These are phyloP conservation scores for Amanita exitialis DNA, from an alignment of 768 basidiomycete genomes.

Conservation along the genomic window DNA sequence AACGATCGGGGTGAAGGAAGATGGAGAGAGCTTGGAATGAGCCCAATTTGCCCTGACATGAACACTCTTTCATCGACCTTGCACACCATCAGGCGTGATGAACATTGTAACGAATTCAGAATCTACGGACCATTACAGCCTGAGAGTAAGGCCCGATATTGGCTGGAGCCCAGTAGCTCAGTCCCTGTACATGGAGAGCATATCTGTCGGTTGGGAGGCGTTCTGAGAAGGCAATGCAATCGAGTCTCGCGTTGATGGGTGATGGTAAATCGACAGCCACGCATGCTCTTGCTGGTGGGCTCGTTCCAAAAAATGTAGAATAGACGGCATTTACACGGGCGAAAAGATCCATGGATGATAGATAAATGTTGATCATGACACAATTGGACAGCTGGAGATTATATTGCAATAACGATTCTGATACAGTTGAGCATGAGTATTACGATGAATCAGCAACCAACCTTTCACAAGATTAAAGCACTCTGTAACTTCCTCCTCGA, in stretches of 20 bases:
- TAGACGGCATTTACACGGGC: constrained; percentile 70
- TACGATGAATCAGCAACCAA: neutral
- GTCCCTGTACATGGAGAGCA: constrained; percentile 86
- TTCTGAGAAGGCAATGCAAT: constrained; percentile 68
- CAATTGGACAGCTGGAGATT: constrained; percentile 47
- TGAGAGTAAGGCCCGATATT: constrained; percentile 99
- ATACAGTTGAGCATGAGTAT: neutral
- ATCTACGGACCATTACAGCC: constrained; percentile 61
- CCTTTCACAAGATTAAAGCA: constrained; percentile 64
- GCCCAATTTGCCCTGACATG: constrained; percentile 91
- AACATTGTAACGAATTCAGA: neutral
- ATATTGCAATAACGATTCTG: constrained; percentile 44
- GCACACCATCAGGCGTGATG: neutral
- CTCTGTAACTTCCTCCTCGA: constrained; percentile 62
- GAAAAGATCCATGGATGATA: constrained; percentile 80
- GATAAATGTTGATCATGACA: constrained; percentile 70
- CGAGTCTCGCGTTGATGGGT: constrained; percentile 52
- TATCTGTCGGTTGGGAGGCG: constrained; percentile 34
- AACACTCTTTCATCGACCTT: constrained; percentile 74
- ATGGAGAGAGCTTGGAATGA: constrained; percentile 64
- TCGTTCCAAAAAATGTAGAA: constrained; percentile 73
- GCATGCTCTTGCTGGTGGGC: constrained; percentile 93
- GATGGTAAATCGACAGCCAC: constrained; percentile 67
- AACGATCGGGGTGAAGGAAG: constrained; percentile 55
- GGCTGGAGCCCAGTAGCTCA: constrained; percentile 99